These are phyloP conservation scores for Colletotrichum endophyticum DNA, from an alignment of 2,329 filamentous ascomycete genomes.

Conservation along the genomic window DNA sequence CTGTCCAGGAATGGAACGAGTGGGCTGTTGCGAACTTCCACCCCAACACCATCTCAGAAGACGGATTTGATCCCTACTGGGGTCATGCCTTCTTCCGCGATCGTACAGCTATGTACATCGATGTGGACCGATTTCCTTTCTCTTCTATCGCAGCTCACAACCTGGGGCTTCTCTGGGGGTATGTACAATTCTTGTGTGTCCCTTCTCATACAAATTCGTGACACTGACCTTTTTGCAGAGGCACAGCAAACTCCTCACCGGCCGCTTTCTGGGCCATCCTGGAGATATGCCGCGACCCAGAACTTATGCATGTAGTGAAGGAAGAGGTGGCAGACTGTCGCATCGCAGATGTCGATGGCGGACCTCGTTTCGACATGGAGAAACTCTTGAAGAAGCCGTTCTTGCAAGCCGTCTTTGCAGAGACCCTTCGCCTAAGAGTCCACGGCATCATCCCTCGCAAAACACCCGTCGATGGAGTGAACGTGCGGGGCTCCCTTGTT, in stretches of 20 bases:
- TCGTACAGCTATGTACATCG: background rate
- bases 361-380: background rate
- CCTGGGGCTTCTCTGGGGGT: background rate
- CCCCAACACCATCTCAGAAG: background rate
- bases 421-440: background rate
- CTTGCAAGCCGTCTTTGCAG: background rate
- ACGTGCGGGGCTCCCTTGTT: background rate
- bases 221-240: background rate
- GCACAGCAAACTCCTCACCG: background rate
- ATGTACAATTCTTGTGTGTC: accelerated
- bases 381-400: background rate
- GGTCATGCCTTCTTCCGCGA: background rate
- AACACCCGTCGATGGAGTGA: background rate
- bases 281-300: background rate
- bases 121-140: background rate
- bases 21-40: background rate
- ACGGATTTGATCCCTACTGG: background rate
- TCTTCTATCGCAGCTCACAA: background rate
- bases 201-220: background rate
- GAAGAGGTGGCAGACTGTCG: background rate
- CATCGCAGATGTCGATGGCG: background rate
- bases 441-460: background rate
- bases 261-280: background rate
- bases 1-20: background rate
- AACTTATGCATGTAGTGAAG: background rate